Evolutionary conservation across 129 eudicot genomes (phyloP), one percentile per base, ranked within the genome.

Genomic region (Centaurea solstitialis): DNA sequence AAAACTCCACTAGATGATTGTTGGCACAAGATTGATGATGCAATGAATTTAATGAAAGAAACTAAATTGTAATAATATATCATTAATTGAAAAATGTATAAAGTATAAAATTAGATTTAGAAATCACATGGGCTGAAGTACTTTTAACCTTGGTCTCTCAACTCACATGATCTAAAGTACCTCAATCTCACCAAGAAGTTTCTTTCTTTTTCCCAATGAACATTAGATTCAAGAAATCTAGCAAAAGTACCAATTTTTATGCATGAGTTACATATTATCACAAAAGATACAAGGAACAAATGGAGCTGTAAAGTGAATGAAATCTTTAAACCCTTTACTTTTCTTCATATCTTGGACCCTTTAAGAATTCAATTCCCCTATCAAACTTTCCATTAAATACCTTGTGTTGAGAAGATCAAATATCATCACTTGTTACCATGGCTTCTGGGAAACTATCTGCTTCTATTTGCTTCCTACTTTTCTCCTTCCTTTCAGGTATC

Each of bases 401-500:
- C 37, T 76, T 66, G 24, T 67, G 9, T 68, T 76, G 80, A 81
- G 33, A 35, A 70, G 71, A 76, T 53, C 77, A 68, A 53, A 75
- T 18, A 11, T 43, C 70, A 80, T 72, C 65, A 57, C 20, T 57
- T 57, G 23, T 5, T 57, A 1, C 47, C 66, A 82, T 87, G 88
- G 83, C 91, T 80, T 80, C 53, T 72, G 39, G 76, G 76, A 75
- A 24, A 75, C 43, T 79, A 45, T 26, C 61, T 76, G 61, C 80
- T 75, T 75, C 75, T 74, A 67, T 81, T 41, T 81, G 80, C 84
- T 30, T 85, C 76, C 76, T 88, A 35, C 23, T 85, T 3, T 17
- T 87, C 20, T 68, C 84, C 67, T 43, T 66, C 81, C 35, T 90
- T 77, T 85, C 91, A 87, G 94, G 91, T 87, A 78, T 7, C 13